Evolutionary conservation across 2,329 filamentous ascomycete genomes (phyloP).

Genomic region (Monosporascus sp.): DNA sequence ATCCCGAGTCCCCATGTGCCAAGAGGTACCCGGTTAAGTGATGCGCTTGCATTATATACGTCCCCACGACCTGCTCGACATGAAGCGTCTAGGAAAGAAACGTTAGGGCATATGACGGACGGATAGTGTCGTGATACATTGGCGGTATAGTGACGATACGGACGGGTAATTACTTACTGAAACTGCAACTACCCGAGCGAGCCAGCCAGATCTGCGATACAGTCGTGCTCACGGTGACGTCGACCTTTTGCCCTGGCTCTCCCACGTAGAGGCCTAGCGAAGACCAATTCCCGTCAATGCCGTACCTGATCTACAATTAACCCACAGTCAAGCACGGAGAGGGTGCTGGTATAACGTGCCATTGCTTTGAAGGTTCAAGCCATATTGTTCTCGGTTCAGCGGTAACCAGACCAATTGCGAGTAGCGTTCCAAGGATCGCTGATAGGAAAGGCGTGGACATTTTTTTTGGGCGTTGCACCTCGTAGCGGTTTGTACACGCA

Average conservation of each 20-base stretch:
- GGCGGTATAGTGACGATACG: neutral
- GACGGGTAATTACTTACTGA: slow-evolving; percentile 32
- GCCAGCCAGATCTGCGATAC: slow-evolving; percentile 69
- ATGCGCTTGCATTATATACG: slow-evolving; percentile 48
- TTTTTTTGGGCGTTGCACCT: slow-evolving; percentile 9
- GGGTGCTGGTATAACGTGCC: slow-evolving; percentile 18
- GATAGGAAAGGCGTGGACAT: slow-evolving; percentile 21
- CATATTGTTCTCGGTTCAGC: slow-evolving; percentile 21
- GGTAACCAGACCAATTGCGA: slow-evolving; percentile 17
- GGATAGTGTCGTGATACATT: neutral
- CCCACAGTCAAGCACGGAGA: slow-evolving; percentile 2
- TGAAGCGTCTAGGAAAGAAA: slow-evolving; percentile 32
- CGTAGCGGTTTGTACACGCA: slow-evolving; percentile 19
- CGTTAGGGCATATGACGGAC: slow-evolving; percentile 9
- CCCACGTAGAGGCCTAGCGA: slow-evolving; percentile 53
- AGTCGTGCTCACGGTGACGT: slow-evolving; percentile 59
- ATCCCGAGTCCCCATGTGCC: slow-evolving; percentile 57
- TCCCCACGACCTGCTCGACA: slow-evolving; percentile 55
- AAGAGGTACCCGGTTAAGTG: slow-evolving; percentile 52
- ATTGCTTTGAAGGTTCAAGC: slow-evolving; percentile 27
- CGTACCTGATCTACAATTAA: slow-evolving; percentile 25
- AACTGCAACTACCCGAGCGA: slow-evolving; percentile 49
- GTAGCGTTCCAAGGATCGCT: slow-evolving; percentile 19
- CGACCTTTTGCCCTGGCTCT: slow-evolving; percentile 43
- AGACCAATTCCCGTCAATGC: slow-evolving; percentile 64